These are phyloP conservation scores for Citrullus amarus DNA, from an alignment of 306 rosid genomes.

Conservation along the genomic window DNA sequence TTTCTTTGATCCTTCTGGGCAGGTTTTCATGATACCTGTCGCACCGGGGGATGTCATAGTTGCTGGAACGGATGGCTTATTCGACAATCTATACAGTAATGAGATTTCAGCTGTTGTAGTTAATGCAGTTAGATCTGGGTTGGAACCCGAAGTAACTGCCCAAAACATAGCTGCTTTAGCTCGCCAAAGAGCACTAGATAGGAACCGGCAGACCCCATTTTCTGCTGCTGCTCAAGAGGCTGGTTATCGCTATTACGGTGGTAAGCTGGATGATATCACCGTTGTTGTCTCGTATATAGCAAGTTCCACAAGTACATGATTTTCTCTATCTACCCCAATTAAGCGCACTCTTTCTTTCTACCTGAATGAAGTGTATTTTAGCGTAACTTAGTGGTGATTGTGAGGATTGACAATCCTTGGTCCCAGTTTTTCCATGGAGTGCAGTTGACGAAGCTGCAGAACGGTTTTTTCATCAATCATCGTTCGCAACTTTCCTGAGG, in stretches of 20 bases:
- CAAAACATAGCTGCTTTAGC: conserved; percentile 86
- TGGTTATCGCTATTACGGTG: conserved; percentile 69
- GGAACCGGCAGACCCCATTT: conserved; percentile 61
- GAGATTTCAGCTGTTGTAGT: conserved; percentile 57
- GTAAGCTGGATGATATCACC: conserved; percentile 88
- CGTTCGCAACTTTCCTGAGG: no score
- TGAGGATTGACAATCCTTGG: neutral
- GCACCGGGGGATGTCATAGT: conserved; percentile 55
- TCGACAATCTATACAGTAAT: conserved; percentile 64
- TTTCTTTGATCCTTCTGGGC: conserved; percentile 5
- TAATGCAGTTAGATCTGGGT: conserved; percentile 42
- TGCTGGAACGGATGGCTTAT: conserved; percentile 88
- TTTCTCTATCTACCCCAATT: neutral
- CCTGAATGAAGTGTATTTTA: neutral
- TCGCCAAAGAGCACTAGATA: conserved; percentile 59
- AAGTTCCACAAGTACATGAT: conserved; percentile 7
- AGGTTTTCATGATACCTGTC: conserved; percentile 57
- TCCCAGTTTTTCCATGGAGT: neutral
- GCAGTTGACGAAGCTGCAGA: neutral
- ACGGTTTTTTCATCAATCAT: neutral
- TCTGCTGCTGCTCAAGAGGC: conserved; percentile 83
- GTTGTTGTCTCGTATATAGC: conserved; percentile 66
- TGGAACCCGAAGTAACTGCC: conserved; percentile 63
- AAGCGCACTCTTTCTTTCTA: neutral
- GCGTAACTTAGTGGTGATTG: neutral